A percentile compares a stretch with the other conserved stretches of the same genome.
These are phyloP conservation scores for Schwanniomyces yamadae DNA, from an alignment of 805 yeast genomes.

Conservation along the genomic window DNA sequence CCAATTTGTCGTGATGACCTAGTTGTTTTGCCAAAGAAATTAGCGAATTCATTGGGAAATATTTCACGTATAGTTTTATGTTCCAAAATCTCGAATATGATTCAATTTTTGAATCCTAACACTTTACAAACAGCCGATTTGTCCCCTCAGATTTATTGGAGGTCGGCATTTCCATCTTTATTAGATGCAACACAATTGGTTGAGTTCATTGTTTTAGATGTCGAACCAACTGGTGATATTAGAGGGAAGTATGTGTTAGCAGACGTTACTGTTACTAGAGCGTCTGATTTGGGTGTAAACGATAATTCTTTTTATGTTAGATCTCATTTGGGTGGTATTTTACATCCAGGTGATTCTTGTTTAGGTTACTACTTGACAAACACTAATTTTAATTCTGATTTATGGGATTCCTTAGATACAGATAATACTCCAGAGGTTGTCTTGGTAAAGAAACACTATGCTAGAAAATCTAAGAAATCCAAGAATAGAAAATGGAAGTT, in stretches of 20 bases:
- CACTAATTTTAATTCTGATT: constrained; percentile 83
- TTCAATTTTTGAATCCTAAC: constrained; percentile 85
- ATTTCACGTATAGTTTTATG: constrained; percentile 82
- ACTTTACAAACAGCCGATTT: constrained; percentile 79
- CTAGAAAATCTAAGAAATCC: constrained; percentile 70
- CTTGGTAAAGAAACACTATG: constrained; percentile 83
- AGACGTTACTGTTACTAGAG: constrained; percentile 87
- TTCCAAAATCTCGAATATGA: constrained; percentile 73
- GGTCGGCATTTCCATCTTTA: constrained; percentile 74
- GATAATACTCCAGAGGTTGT: constrained; percentile 80
- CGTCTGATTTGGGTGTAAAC: constrained; percentile 82
- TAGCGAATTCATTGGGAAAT: constrained; percentile 82
- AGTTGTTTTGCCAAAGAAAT: constrained; percentile 83
- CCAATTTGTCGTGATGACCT: constrained; percentile 97
- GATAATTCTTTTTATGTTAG: constrained; percentile 81
- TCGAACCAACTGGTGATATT: constrained; percentile 83
- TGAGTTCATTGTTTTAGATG: constrained; percentile 89
- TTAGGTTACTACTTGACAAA: constrained; percentile 86
- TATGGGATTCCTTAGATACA: constrained; percentile 68
- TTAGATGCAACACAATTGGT: constrained; percentile 72
- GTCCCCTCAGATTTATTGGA: constrained; percentile 72
- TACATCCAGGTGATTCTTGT: constrained; percentile 95
- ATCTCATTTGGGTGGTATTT: constrained; percentile 88
- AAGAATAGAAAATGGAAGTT: constrained; percentile 87
- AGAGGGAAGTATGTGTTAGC: constrained; percentile 81